Evolutionary conservation across 108 stramenopile genomes (phyloP).

Genomic region (Nannochloropsis salina): DNA sequence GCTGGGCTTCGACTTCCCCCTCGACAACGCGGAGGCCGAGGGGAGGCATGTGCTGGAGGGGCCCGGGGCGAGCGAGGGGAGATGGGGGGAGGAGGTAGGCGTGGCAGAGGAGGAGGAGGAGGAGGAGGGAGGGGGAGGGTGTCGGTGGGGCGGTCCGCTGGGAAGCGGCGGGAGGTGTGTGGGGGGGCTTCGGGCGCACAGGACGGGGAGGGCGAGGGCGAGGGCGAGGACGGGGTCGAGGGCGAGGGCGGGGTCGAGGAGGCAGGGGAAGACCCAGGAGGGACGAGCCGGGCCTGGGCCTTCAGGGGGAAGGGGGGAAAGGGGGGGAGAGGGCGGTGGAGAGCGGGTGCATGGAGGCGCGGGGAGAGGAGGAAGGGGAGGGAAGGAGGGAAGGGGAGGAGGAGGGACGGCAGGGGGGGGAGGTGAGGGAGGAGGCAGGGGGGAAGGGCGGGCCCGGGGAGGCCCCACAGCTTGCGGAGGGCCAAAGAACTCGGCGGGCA

Average conservation of each 20-base stretch:
- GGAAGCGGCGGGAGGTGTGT: neutral
- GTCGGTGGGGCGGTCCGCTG: neutral
- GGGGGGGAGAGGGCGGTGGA: neutral
- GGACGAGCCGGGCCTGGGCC: too few relatives aligned
- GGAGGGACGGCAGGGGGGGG: constrained; percentile 54
- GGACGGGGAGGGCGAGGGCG: neutral
- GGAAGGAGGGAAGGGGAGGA: constrained; percentile 57
- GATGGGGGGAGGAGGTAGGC: neutral
- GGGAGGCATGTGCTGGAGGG: constrained; percentile 46
- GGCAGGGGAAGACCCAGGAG: too few relatives aligned
- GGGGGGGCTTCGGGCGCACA: neutral
- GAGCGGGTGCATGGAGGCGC: neutral
- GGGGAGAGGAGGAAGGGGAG: constrained; percentile 60
- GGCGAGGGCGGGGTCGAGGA: neutral
- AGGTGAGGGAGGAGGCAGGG: constrained; percentile 57
- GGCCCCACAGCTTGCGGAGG: constrained; percentile 26
- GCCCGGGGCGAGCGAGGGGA: constrained; percentile 22
- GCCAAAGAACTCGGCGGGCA: neutral
- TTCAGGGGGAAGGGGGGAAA: neutral
- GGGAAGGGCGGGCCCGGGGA: constrained; percentile 56
- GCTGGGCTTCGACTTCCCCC: neutral
- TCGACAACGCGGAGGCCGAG: neutral
- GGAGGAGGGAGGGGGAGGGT: neutral
- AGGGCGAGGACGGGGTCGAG: neutral
- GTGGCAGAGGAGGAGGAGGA: neutral